These are phyloP conservation scores for Microbotryum scabiosae DNA, from an alignment of 1,284 basidiomycete genomes.

Conservation along the genomic window DNA sequence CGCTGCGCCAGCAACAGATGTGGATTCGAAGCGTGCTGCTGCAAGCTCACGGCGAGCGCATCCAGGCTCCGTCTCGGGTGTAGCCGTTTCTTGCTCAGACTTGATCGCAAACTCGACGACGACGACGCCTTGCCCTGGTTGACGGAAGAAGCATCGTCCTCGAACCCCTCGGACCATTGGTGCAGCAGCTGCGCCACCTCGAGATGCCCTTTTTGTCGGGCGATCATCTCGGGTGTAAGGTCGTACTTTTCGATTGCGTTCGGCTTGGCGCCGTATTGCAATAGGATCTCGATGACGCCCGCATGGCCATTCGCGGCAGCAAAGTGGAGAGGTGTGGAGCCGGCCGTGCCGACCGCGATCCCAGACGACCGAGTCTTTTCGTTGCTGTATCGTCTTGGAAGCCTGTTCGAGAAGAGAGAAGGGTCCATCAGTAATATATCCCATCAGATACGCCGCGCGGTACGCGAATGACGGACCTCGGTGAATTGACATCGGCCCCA, in stretches of 20 bases:
- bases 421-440: conserved; percentile 12
- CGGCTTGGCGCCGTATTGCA: conserved; percentile 68
- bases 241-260: conserved; percentile 76
- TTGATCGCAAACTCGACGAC: background rate
- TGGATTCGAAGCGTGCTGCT: conserved; percentile 13
- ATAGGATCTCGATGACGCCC: conserved; percentile 60
- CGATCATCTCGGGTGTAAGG: conserved; percentile 56
- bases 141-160: conserved; percentile 7
- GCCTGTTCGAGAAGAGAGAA: conserved; percentile 42
- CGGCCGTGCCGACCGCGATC: conserved; percentile 55
- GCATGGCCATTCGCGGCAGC: conserved; percentile 84
- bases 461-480: conserved; percentile 36
- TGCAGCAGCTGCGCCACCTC: conserved; percentile 42
- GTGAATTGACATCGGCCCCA: conserved; percentile 88
- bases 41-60: conserved; percentile 24
- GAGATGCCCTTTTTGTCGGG: conserved; percentile 42
- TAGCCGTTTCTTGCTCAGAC: conserved; percentile 10
- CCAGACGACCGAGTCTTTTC: conserved; percentile 46
- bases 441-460: conserved; percentile 9
- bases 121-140: background rate
- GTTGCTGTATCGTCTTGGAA: conserved; percentile 68
- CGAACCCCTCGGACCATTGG: conserved; percentile 31
- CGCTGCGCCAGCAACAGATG: background rate
- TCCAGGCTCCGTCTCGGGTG: conserved; percentile 25
- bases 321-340: conserved; percentile 88